Base-by-base conservation (phyloP, 306 rosid genomes). In the Gastrolobium bilobum region DNA sequence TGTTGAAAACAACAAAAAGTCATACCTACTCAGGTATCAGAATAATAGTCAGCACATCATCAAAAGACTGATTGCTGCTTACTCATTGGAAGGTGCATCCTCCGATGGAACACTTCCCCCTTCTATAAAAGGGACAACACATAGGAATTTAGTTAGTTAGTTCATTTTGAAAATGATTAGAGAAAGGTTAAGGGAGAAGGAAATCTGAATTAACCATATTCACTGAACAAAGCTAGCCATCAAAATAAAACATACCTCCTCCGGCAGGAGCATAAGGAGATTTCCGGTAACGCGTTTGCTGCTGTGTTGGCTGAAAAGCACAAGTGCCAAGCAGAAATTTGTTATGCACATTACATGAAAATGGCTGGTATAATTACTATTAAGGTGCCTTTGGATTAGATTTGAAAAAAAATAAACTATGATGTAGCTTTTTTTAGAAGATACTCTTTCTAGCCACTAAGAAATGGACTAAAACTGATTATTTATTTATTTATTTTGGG, bases 251-350 rank as follows among this genome's bases (percentile, higher is more conserved):
- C 78, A 82, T 85, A 92, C 97, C 97, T 91, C 92, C 97, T 10
- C 89, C 93, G 2, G 97, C 43, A 26, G 97, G 99, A 78, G 99
- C 97, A 71, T 79, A 94, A 52, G 90, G 94, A 81, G 99, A 94
- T 76, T 92, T 94, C 84, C 97, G 86, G 88, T 94, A 92, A 10
- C 99, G 89, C 2, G 99, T 94, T 84, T 92, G 99, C 87, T 92
- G 99, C 75, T 91, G 97, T 35, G 97, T 91, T 39, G 99, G 99
- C 99, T 94, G 85, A 48, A 79, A 72, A 51, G 60, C 44, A 77
- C 3, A 77, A 67, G 74, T 15, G 9, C n/a, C 62, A 58, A 52
- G 38, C 10, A 71, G 26, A 54, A 79, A 48, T 37, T 29, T 66
- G 67, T 78, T 63, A 64, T 14, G 20, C 43, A 33, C 29, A 75